phyloP scores from a whole-genome alignment of 805 yeast genomes.

The Nakazawaea holstii region DNA sequence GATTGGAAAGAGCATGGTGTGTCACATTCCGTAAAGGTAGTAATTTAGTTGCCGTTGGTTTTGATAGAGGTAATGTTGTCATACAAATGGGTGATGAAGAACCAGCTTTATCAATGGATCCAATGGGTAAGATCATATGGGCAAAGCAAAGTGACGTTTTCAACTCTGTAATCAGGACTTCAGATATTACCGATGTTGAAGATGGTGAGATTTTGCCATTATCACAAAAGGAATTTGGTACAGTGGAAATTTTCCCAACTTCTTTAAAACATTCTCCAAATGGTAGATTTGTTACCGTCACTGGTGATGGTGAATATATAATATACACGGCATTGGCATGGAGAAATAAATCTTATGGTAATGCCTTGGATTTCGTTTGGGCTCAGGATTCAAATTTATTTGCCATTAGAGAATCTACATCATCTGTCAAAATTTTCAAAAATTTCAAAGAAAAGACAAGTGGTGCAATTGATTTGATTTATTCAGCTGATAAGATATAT shows the following conservation, averaged over 20 bases:
- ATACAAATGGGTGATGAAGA: constrained; percentile 89
- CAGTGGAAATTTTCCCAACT: constrained; percentile 89
- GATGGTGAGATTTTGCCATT: constrained; percentile 81
- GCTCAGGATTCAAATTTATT: constrained; percentile 83
- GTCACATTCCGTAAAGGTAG: constrained; percentile 68
- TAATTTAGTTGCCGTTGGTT: constrained; percentile 84
- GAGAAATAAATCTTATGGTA: constrained; percentile 93
- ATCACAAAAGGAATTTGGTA: constrained; percentile 87
- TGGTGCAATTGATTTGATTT: constrained; percentile 59
- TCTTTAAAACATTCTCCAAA: constrained; percentile 89
- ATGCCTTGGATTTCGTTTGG: constrained; percentile 91
- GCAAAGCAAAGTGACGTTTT: constrained; percentile 86
- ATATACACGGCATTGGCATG: constrained; percentile 96
- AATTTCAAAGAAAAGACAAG: constrained; percentile 78
- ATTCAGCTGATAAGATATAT: constrained; percentile 72
- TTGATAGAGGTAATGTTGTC: constrained; percentile 90
- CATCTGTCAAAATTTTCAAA: constrained; percentile 65
- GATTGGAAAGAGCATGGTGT: constrained; percentile 98
- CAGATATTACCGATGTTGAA: constrained; percentile 55
- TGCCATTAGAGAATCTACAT: constrained; percentile 71
- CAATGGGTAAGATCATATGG: constrained; percentile 87
- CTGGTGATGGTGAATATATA: constrained; percentile 97
- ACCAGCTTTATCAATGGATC: constrained; percentile 91
- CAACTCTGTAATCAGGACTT: constrained; percentile 69
- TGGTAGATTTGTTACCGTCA: constrained; percentile 94